Evolutionary conservation across 2,329 filamentous ascomycete species (phyloP), one percentile per base, ranked within the genome.

Genomic region (Colletotrichum sp.): DNA sequence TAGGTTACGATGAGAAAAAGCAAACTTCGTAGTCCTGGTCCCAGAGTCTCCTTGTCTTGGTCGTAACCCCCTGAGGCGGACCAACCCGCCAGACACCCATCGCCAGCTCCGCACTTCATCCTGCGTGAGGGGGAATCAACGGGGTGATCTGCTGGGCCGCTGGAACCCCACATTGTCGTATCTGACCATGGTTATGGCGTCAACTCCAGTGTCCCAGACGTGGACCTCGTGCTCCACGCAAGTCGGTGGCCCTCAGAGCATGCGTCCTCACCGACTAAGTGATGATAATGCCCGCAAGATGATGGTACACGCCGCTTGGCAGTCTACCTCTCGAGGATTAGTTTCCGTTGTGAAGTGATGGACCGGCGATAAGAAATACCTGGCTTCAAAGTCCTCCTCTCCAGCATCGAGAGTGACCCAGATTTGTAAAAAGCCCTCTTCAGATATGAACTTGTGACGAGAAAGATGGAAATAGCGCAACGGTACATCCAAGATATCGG

Each of bases 91-190:
- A 34, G 26, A 34, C 26, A 8, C 48, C 70, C 58, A 55, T 60
- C 48, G 58, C 38, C 69, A 69, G 63, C 74, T 76, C 74, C 57
- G 74, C 74, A 72, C 38, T 34, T 12, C 30, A 55, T 69, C 30
- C 30, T 72, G 38, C 24, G 52, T 72, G 71, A 63, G 57, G 73
- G 68, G 55, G 15, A 43, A 36, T 21, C 30, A 18, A 43, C 61
- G 21, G 34, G 48, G 48, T 38, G 60, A 67, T 43, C 70, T 43
- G 72, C 58, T 61, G 43, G 58, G 15, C 64, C 26, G 32, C 55
- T 21, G 61, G n/a, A 63, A 38, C 73, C 74, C 70, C 74, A 73
- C 74, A 69, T 43, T 48, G 43, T 24, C 65, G 58, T 76, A 52
- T 36, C 64, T 38, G 34, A n/a, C 65, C 74, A 34, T 74, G 70